Evolutionary conservation across 2,329 filamentous ascomycete species (phyloP), one percentile per base, ranked within the genome.

Genomic region (Cadophora malorum): DNA sequence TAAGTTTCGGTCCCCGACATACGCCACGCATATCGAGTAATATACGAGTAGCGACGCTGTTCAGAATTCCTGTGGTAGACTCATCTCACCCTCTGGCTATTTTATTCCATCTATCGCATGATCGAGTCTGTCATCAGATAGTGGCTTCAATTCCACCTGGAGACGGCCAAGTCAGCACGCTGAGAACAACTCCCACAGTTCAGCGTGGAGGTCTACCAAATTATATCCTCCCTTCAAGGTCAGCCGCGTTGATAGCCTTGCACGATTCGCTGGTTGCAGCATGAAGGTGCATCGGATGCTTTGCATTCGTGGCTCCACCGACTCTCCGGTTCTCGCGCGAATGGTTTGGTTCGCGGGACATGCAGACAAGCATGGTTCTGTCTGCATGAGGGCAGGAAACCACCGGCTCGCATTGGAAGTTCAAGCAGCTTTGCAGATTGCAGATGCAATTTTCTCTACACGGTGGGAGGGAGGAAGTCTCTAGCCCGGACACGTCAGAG

Each of bases 401-500:
- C 53, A 60, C 58, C 71, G 21, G 21, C 68, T 71, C 68, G 70
- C 72, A 75, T 73, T 75, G 72, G 70, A 73, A 71, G 65, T 67
- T 62, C 60, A 64, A 67, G 70, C 41, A 65, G 63, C 64, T 67
- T 69, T 72, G 71, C 70, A 71, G 67, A 21, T 55, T 49, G 38
- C 25, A 47, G 59, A 50, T 62, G 65, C 69, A 64, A 28, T 45
- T 69, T 61, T 62, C 59, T 62, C 59, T 63, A 53, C 61, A 59
- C 56, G 56, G 56, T 45, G 56, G 56, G 56, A 59, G 28, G 47
- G 49, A 28, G 28, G 35, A 67, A 70, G 67, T 33, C 61, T 68
- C 62, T 70, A 66, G 61, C 64, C 67, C 63, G 67, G 74, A 76
- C 76, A 77, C 76, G 76, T 77, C 76, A 77, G 74, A 74, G 70